Percentiles rank a stretch among this genome's conserved stretches.
Conservation (phyloP, 2,329 filamentous ascomycete genomes). For the Lachnellula occidentalis region DNA sequence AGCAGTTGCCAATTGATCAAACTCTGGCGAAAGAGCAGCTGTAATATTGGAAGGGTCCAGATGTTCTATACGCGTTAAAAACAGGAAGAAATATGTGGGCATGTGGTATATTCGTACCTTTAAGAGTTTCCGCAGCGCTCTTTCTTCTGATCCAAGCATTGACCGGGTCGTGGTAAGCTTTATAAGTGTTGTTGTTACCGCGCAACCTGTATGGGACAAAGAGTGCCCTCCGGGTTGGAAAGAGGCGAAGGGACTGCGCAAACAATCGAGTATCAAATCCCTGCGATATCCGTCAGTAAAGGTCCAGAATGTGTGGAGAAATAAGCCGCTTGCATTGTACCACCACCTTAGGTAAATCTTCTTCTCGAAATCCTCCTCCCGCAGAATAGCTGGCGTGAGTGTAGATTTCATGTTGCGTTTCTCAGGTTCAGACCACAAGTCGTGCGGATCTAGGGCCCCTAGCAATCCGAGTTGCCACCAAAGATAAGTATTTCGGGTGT, state of each 20-base stretch:
- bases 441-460: neutral
- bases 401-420: neutral
- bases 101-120: neutral
- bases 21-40: constrained; percentile 1
- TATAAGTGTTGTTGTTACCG: neutral
- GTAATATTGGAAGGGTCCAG: neutral
- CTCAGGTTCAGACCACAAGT: neutral
- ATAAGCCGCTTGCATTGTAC: neutral
- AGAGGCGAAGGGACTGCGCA: constrained; percentile 4
- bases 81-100: neutral
- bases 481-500: neutral
- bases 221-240: neutral
- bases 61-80: constrained; percentile 1
- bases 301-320: neutral
- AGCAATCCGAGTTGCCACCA: neutral
- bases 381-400: neutral
- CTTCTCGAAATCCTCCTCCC: neutral
- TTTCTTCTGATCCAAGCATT: neutral
- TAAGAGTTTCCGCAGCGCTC: neutral
- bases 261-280: constrained; percentile 13
- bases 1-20: constrained; percentile 4
- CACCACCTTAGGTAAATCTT: neutral
- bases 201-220: constrained; percentile 7
- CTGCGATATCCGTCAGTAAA: constrained; percentile 2
- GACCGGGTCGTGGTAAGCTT: neutral